Evolutionary conservation across 1,139 yeast species (phyloP).

Genomic region (Spencermartinsiella ligniputridi): DNA sequence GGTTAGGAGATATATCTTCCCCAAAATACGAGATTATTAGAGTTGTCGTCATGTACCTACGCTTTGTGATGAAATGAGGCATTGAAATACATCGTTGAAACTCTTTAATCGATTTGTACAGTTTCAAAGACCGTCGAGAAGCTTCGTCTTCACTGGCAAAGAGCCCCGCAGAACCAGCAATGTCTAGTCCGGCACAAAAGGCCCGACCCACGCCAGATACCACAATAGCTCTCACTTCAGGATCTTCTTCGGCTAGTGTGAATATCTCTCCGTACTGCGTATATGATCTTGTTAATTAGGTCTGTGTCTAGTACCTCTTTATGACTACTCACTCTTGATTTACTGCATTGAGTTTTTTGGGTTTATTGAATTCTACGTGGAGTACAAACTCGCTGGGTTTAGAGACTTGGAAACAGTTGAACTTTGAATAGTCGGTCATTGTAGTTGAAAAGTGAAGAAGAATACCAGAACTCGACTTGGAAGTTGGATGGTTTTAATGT

Average conservation of each 20-base stretch:
- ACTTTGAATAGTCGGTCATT: constrained; percentile 18
- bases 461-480: too few relatives aligned
- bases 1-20: too few relatives aligned
- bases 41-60: constrained; percentile 14
- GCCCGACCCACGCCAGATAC: constrained; percentile 55
- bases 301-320: neutral
- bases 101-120: constrained; percentile 36
- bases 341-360: constrained; percentile 58
- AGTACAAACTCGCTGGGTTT: constrained; percentile 43
- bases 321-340: constrained; percentile 36
- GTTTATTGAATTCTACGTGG: constrained; percentile 62
- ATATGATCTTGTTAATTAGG: constrained; percentile 40
- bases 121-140: constrained; percentile 34
- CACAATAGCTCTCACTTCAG: constrained; percentile 50
- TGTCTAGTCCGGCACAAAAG: constrained; percentile 65
- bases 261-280: constrained; percentile 51
- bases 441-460: neutral
- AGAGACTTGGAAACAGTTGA: constrained; percentile 19
- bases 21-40: too few relatives aligned
- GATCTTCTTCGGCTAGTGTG: constrained; percentile 42
- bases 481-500: too few relatives aligned
- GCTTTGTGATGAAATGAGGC: constrained; percentile 32
- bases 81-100: constrained; percentile 53
- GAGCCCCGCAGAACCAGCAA: constrained; percentile 27
- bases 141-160: constrained; percentile 31